A percentile compares a stretch with the other conserved stretches of the same genome.
Evolutionary conservation across 2,329 filamentous ascomycete species (phyloP).

Genomic region (Paramyrothecium sp.): DNA sequence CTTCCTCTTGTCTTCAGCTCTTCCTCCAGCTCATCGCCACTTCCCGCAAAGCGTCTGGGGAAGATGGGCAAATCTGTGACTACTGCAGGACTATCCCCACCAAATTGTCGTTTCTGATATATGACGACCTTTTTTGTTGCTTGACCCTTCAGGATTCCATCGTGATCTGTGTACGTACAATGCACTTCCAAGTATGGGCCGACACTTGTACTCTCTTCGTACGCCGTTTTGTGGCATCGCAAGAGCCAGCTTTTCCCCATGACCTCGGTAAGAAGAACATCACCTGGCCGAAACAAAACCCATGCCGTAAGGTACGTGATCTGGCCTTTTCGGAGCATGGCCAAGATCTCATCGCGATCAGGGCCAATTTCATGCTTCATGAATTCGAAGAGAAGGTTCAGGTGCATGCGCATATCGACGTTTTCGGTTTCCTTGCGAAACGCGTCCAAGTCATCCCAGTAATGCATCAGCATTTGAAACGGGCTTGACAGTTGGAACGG

Average conservation of each 20-base stretch:
- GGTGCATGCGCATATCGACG: neutral
- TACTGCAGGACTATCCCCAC: neutral
- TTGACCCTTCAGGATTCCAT: neutral
- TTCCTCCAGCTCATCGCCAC: neutral
- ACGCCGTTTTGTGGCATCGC: neutral
- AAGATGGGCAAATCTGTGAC: neutral
- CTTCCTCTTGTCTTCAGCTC: neutral
- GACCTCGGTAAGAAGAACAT: neutral
- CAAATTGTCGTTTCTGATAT: neutral
- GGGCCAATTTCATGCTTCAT: slow-evolving; percentile 1
- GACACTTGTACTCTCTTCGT: neutral
- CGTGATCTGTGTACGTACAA: slow-evolving; percentile 1
- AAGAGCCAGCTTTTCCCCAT: neutral
- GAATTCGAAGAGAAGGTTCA: neutral
- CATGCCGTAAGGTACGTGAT: neutral
- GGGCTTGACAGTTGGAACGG: neutral
- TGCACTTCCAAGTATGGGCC: neutral
- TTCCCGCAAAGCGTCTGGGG: neutral
- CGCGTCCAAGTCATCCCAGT: neutral
- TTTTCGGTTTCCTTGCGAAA: neutral
- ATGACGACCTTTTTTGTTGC: neutral
- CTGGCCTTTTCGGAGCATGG: neutral
- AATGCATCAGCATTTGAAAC: neutral
- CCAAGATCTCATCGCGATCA: neutral
- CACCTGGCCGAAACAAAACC: neutral